Base-by-base conservation (phyloP, 768 basidiomycete genomes). In the Lactarius trivialis region DNA sequence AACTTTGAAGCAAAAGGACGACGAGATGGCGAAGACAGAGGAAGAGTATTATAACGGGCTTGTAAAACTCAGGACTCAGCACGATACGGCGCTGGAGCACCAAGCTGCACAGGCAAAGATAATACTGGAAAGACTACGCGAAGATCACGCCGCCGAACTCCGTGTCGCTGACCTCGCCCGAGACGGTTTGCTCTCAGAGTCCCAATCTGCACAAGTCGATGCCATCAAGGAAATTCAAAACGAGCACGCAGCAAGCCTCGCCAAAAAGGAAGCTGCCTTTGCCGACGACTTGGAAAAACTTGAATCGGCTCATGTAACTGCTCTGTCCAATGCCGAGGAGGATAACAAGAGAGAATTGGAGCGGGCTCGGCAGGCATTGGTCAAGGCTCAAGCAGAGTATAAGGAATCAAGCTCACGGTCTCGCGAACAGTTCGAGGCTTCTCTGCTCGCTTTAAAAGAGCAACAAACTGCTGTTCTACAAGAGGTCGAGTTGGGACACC, bases 31-130 rank as follows among this genome's bases (percentile, higher is more conserved):
- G 63, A 81, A 79, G 56, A 90, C 87, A 7, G 88, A 89, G 69
- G 89, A 87, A 68, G 86, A 91, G 70, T 91, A 91, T 68, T 90
- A 91, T 71, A 85, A 91, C 61, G 85, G 84, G 24, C 76, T 93
- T 45, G 88, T 85, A 15, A 89, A 88, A 67, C 81, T 93, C 53
- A 87, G 90, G 48, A 76, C 71, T 15, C 86, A 90, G 69, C 90
- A 93, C 67, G 78, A 82, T 3, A 82, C 85, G 64, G 78, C 82
- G 28, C 75, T 93, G 61, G 82, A 82, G 64, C 82, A 78, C 67
- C 81, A 86, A 60, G 77, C 82, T 1, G 78, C 78, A 5, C 86
- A 92, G 60, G 75, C 81, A 21, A 76, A 82, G 41, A 83, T 82
- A 6, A 78, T 77, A 12, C 76, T 93, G n/a, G 85, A 88, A 57